Conservation (phyloP, 202 grass and related monocot genomes). For the Setaria viridis region DNA sequence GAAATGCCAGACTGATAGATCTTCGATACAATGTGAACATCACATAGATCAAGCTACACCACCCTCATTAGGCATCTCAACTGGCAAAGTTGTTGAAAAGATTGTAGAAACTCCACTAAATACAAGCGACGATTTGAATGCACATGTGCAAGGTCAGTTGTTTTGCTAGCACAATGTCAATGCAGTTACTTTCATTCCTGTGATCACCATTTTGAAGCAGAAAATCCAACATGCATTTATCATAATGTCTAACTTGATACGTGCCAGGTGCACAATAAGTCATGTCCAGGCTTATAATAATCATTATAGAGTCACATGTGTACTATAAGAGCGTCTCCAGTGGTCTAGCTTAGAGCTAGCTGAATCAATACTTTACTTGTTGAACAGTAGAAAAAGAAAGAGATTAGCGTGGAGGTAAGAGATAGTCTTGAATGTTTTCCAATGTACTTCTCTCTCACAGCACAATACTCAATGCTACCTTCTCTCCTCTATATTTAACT, state of each 20-base stretch:
- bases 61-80: constrained; percentile 26
- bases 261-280: constrained; percentile 15
- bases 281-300: neutral
- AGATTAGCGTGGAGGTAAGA: too few relatives aligned
- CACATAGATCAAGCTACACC: constrained; percentile 32
- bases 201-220: neutral
- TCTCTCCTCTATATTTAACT: too few relatives aligned
- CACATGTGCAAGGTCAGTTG: constrained; percentile 55
- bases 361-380: too few relatives aligned
- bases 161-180: constrained; percentile 40
- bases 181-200: neutral
- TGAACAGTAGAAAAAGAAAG: too few relatives aligned
- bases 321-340: neutral
- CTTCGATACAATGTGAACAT: constrained; percentile 35
- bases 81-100: constrained; percentile 18
- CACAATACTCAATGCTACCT: too few relatives aligned
- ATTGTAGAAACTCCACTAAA: constrained; percentile 13
- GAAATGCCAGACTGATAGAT: constrained; percentile 17
- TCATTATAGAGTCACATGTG: constrained; percentile 7
- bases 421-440: too few relatives aligned
- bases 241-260: constrained; percentile 9
- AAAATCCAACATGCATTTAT: neutral
- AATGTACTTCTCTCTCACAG: too few relatives aligned
- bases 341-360: too few relatives aligned
- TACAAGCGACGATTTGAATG: constrained; percentile 36